Evolutionary conservation across 768 basidiomycete species (phyloP), one percentile per base, ranked within the genome.

Genomic region (Clavaria fumosa): DNA sequence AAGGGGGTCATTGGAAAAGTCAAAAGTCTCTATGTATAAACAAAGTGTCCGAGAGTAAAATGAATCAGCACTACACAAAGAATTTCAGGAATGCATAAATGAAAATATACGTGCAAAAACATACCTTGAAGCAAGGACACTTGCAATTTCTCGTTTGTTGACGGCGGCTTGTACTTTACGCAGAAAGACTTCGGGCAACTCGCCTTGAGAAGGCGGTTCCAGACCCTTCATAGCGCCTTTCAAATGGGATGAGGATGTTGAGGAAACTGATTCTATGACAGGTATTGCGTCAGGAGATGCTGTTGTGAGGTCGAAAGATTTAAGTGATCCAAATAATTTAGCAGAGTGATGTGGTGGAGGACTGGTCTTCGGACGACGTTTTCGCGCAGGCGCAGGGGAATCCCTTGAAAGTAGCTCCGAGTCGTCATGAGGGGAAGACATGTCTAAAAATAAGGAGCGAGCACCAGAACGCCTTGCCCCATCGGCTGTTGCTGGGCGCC

Each of bases 61-160:
- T 4, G 60, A 50, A 40, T 89, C 84, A 27, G 70, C 63, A 47
- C 91, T 95, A 44, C 23, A 33, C 27, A 32, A 10, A 24, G 40
- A 34, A 34, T n/a, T 18, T 34, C 33, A 39, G 45, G 47, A 23
- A 18, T 40, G 7, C 20, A 44, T 12, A 44, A 31, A 11, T 24
- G 37, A 24, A 20, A 28, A 6, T 21, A 5, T 28, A 6, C 20
- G 6, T 14, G 17, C 12, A 7, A 30, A 40, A 32, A 47, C 58
- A 45, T 56, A 90, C 90, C 73, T 83, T 11, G 82, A 73, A 22
- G 91, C 89, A 18, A 96, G 56, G 10, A 88, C 69, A 15, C 69
- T 67, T 1, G 82, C 80, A 27, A 96, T 62, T 48, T 95, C 90
- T 1, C 75, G 69, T 52, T 83, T 80, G 46, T 67, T 74, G 7